Conservation (phyloP, 352 stramenopile genomes). For the Blastocystis sp. region DNA sequence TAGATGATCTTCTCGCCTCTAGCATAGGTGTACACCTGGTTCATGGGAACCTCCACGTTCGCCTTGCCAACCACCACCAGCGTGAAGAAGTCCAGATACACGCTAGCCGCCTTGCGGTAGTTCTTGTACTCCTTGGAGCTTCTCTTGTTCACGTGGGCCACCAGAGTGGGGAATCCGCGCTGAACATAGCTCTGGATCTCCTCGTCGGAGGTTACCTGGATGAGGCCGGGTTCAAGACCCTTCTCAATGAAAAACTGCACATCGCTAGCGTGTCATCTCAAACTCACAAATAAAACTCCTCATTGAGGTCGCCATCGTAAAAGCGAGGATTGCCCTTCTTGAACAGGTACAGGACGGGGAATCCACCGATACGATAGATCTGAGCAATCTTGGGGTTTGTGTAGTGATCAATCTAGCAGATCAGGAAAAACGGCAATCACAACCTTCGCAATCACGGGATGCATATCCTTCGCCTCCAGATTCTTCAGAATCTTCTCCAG, state of each 20-base stretch:
- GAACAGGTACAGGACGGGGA: constrained; percentile 43
- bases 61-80: constrained; percentile 36
- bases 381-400: constrained; percentile 32
- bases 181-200: constrained; percentile 14
- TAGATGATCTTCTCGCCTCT: constrained; percentile 27
- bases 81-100: constrained; percentile 17
- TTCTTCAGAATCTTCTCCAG: constrained; percentile 26
- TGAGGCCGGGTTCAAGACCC: constrained; percentile 23
- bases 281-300: background rate
- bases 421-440: background rate
- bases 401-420: constrained; percentile 31
- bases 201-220: constrained; percentile 5
- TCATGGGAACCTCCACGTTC: constrained; percentile 32
- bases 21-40: constrained; percentile 25
- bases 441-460: constrained; percentile 38
- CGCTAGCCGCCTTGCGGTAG: constrained; percentile 52
- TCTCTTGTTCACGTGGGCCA: constrained; percentile 37
- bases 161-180: constrained; percentile 21
- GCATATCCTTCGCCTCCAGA: constrained; percentile 1
- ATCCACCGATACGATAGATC: constrained; percentile 46
- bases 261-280: background rate
- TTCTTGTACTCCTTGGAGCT: constrained; percentile 65
- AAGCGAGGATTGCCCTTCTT: constrained; percentile 39
- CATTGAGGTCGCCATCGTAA: constrained; percentile 49
- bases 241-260: constrained; percentile 65